Conservation (phyloP, 1,284 basidiomycete genomes). For the Moesziomyces globuligerus region DNA sequence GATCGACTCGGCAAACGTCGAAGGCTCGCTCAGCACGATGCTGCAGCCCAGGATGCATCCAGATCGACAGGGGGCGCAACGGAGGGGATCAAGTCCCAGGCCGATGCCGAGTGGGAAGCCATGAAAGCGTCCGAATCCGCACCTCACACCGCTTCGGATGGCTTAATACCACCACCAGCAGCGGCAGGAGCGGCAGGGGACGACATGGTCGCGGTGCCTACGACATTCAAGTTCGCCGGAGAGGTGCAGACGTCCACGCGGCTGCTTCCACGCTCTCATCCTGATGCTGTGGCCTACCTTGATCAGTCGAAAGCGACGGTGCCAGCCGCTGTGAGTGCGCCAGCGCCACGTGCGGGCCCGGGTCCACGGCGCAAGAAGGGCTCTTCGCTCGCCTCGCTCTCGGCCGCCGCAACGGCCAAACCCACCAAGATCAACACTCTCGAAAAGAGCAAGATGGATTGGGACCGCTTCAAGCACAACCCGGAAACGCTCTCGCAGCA, state of each 20-base stretch:
- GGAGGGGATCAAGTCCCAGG: slow-evolving; percentile 12
- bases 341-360: slow-evolving; percentile 3
- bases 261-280: slow-evolving; percentile 47
- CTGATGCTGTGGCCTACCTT: slow-evolving; percentile 51
- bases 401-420: slow-evolving; percentile 33
- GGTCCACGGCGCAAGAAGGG: slow-evolving; percentile 44
- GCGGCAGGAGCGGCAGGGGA: slow-evolving; percentile 1
- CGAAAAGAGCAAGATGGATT: slow-evolving; percentile 66
- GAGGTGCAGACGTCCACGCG: slow-evolving; percentile 27
- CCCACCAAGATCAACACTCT: slow-evolving; percentile 65
- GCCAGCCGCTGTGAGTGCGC: too few relatives aligned
- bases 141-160: not conserved
- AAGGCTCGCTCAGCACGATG: slow-evolving; percentile 1
- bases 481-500: slow-evolving; percentile 41
- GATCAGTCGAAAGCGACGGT: slow-evolving; percentile 3
- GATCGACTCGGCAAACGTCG: slow-evolving; percentile 32
- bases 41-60: not conserved
- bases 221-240: slow-evolving; percentile 54
- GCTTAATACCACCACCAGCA: not conserved
- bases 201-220: slow-evolving; percentile 40
- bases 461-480: slow-evolving; percentile 44
- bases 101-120: slow-evolving; percentile 27
- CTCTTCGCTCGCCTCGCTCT: slow-evolving; percentile 49
- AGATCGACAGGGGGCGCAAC: not conserved
- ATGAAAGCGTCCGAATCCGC: slow-evolving; percentile 17